Base-by-base conservation (phyloP, 805 yeast species). In the Saturnispora hagleri region DNA sequence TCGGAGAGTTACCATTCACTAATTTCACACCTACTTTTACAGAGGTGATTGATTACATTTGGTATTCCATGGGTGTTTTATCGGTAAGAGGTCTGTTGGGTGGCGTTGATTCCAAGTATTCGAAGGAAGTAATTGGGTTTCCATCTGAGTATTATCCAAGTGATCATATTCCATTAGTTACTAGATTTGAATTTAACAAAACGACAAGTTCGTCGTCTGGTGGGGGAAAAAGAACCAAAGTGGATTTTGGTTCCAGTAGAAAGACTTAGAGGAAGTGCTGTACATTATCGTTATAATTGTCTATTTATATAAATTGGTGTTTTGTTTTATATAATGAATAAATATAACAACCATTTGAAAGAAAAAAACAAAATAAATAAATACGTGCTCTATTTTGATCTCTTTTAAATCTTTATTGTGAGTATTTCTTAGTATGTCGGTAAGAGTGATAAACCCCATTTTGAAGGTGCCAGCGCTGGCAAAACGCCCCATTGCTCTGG, bases 101-200 rank as follows among this genome's bases (percentile, higher is more conserved):
- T 27, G 80, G 81, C 59, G 80, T 90, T 43, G 97, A 91, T 65
- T 75, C 75, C 45, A 86, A 84, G 3, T 93, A 93, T 65, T 75
- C 84, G 46, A 72, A 77, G 51, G 82, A 82, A 58, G 81, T 81
- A 55, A 84, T 93, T 64, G 99, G 98, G 7, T 82, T 93, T 68
- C 99, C 99, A 20, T 88, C 88, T 63, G 88, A 89, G 22, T 87
- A 89, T 65, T 86, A 84, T 71, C 97, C 98, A 24, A 87, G 96
- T 47, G 98, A 91, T 68, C 98, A 91, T 69, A 79, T 91, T 61
- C 90, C 97, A n/a, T 71, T 91, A 55, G 77, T 89, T 51, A 75
- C 90, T 18, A 81, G 83, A 65, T 84, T 91, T 62, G 87, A 82
- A 61, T 79, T 89, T 62, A 80, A 78, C 62, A 81, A 79, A 60